Evolutionary conservation across 192 early-diverging fungal genomes (phyloP), one percentile per base, ranked within the genome.

Genomic region (Geranomyces variabilis): DNA sequence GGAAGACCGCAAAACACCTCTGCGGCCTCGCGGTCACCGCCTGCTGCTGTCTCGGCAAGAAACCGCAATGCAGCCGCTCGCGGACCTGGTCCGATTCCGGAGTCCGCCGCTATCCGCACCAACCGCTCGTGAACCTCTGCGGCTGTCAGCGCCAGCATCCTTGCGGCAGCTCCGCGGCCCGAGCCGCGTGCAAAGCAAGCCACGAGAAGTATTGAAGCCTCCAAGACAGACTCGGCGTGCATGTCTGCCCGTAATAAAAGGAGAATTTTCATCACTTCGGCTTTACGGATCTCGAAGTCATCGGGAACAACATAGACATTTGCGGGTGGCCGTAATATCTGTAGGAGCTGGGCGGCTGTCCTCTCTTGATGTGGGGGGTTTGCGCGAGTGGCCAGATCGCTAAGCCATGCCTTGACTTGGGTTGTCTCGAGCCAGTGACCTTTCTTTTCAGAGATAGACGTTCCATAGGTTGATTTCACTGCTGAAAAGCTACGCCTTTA

Each of bases 161-260:
- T 49, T 3, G 51, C 51, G 21, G 66, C 26, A 24, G 66, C 6
- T 33, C 33, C 51, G 21, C 24, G 8, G 5, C 21, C 43, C 4
- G 1, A 0, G 15, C 43, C 43, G 22, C 68, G 68, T 14, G 34
- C 59, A 3, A 70, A 57, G 57, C 34, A 45, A 22, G 36, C 14
- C 1, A 70, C n/a, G 22, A 70, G 43, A 14, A 70, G 30, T 26
- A 70, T 51, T 13, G 36, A 29, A 29, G 68, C 68, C 26, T 58
- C 68, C 0, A 60, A 10, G 13, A 70, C 43, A 4, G 29, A 22
- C 17, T 14, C 56, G 3, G 19, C n/a, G 14, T 57, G 57, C 28
- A 60, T 41, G 57, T 57, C 68, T 17, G 68, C 10, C 29, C 68
- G 68, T n/a, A 70, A 36, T 6, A 70, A 34, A 14, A 70, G 57